phyloP scores from a whole-genome alignment of 2,329 filamentous ascomycete species.

The Dothistroma septosporum region DNA sequence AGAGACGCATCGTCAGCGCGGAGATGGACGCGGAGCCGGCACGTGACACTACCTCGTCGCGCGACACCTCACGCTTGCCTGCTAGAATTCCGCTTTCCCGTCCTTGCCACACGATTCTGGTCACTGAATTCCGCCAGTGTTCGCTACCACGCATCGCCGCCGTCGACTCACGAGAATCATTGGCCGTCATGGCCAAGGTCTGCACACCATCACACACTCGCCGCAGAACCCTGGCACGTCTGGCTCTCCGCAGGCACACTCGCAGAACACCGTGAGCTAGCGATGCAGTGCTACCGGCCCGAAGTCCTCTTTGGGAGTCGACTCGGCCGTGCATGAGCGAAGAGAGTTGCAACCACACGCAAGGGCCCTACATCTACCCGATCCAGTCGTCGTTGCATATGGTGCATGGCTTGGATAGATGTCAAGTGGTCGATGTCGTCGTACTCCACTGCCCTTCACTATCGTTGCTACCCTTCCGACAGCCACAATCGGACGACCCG shows the following conservation, averaged over 20 bases:
- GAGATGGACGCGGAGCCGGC: not conserved
- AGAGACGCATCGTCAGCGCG: not conserved
- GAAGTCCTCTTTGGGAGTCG: not conserved
- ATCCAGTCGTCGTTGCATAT: not conserved
- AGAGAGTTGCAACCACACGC: not conserved
- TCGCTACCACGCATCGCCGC: not conserved
- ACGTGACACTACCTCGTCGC: too few relatives aligned
- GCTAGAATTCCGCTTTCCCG: too few relatives aligned
- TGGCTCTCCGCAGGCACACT: not conserved
- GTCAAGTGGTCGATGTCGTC: not conserved
- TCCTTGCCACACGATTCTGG: too few relatives aligned
- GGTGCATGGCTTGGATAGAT: not conserved
- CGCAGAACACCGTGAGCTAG: not conserved
- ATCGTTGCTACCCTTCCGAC: not conserved
- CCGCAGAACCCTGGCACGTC: not conserved
- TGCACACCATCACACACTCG: not conserved
- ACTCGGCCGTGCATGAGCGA: not conserved
- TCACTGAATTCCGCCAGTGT: not conserved
- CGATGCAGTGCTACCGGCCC: slow-evolving; percentile 4
- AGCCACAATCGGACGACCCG: slow-evolving; percentile 17
- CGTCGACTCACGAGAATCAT: not conserved
- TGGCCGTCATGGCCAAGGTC: not conserved
- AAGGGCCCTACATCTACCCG: not conserved
- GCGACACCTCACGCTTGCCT: too few relatives aligned
- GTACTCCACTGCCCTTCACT: not conserved